Base-by-base conservation (phyloP, 257 asterid genomes). In the Gentiana straminea region DNA sequence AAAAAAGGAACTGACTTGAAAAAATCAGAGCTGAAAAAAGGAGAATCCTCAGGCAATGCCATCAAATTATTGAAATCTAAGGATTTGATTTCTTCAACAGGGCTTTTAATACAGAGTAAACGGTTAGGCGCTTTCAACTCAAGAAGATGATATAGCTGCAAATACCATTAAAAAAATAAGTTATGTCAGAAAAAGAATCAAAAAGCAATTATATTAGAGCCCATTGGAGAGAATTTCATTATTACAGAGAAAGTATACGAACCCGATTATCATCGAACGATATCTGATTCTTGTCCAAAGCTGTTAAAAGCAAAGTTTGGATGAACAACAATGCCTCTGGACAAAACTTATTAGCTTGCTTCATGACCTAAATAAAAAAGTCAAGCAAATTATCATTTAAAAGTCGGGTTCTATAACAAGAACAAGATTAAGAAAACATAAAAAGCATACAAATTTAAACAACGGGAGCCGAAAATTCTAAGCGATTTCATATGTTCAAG, bases 271-370 rank as follows among this genome's bases (percentile, higher is more conserved):
- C 63, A 75, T 69, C 70, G 46, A 52, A 24, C 10, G 38, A 51
- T 55, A 52, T 67, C 60, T 72, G 70, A 38, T 67, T 77, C 37
- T 80, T 75, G 58, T 66, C 84, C 12, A 83, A 73, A 67, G 97
- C 94, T 33, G 94, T 78, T 66, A 76, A 64, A 62, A 88, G 76
- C 84, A 80, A 58, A 60, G 94, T 77, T 58, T 77, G 86, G 5
- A 88, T 64, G 68, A 85, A 92, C 8, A 77, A 66, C 66, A 92
- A 61, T 35, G 94, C 94, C 85, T 88, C 99, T 0, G 99, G 95
- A 68, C 85, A 92, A 34, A 73, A 80, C 67, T 85, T 88, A 38
- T 68, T 70, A 38, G 97, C 88, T 67, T 85, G 95, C 55, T 71
- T 69, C 54, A 76, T 10, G 64, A 80, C 71, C 97, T 92, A 82